These are phyloP conservation scores for Claviceps monticola DNA, from an alignment of 2,329 filamentous ascomycete genomes.

Conservation along the genomic window DNA sequence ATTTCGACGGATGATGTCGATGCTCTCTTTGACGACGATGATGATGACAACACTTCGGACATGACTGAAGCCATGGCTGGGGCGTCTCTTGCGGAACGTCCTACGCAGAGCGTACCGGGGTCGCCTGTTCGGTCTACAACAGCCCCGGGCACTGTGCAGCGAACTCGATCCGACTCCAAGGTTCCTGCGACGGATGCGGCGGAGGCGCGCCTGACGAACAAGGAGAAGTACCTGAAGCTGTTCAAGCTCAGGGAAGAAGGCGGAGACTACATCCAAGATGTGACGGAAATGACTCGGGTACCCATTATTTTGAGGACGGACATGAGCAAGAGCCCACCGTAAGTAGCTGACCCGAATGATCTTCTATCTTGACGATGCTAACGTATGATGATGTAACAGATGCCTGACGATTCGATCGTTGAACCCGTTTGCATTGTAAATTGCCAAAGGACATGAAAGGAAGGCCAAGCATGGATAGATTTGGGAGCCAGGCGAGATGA, in stretches of 20 bases:
- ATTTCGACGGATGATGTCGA: conserved; percentile 89
- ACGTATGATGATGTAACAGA: conserved; percentile 24
- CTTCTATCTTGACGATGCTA: not conserved
- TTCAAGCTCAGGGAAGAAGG: conserved; percentile 85
- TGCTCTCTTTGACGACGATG: conserved; percentile 90
- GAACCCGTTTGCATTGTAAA: conserved; percentile 59
- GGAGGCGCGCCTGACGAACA: conserved; percentile 73
- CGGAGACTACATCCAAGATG: conserved; percentile 94
- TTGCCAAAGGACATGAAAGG: not conserved
- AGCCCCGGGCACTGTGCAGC: conserved; percentile 56
- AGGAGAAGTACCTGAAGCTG: conserved; percentile 88
- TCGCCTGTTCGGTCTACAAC: conserved; percentile 70
- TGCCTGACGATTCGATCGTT: conserved; percentile 74
- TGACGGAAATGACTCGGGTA: conserved; percentile 92
- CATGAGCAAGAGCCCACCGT: conserved; percentile 97
- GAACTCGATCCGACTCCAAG: conserved; percentile 89
- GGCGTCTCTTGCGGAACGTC: conserved; percentile 75
- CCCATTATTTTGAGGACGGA: conserved; percentile 98
- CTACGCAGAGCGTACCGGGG: conserved; percentile 88
- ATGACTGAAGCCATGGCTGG: conserved; percentile 84
- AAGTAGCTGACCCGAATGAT: conserved; percentile 37
- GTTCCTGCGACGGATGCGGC: conserved; percentile 60
- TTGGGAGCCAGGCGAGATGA: not conserved
- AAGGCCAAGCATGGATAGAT: not conserved
- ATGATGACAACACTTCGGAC: conserved; percentile 77